Percentiles rank a stretch among this genome's conserved stretches.
Evolutionary conservation across 2,329 filamentous ascomycete genomes (phyloP).

Genomic region (Fusarium mundagurra): DNA sequence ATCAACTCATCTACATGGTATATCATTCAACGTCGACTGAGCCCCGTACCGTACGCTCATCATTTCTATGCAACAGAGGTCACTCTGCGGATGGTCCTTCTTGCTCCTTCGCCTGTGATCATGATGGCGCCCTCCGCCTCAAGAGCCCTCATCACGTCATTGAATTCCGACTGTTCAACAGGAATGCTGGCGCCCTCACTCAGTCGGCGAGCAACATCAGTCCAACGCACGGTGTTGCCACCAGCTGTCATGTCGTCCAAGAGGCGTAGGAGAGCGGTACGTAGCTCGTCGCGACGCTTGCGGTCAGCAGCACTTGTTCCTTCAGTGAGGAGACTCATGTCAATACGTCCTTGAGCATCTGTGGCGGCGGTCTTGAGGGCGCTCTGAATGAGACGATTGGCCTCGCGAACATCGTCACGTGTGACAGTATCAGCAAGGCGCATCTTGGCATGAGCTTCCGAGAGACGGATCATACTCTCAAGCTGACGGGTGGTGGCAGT

Average conservation of each 20-base stretch:
- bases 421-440: conserved; percentile 81
- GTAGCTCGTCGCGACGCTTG: conserved; percentile 83
- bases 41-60: not conserved
- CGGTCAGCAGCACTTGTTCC: conserved; percentile 92
- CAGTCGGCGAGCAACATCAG: conserved; percentile 79
- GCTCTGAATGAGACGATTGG: conserved; percentile 89
- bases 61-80: conserved; percentile 49
- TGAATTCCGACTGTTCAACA: conserved; percentile 83
- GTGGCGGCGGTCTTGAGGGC: conserved; percentile 98
- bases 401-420: conserved; percentile 84
- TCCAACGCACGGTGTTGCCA: conserved; percentile 76
- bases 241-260: conserved; percentile 82
- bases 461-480: conserved; percentile 97
- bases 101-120: conserved; percentile 83
- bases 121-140: conserved; percentile 88
- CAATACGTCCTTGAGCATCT: conserved; percentile 89
- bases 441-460: conserved; percentile 99
- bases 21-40: conserved; percentile 38
- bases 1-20: conserved; percentile 35
- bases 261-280: conserved; percentile 76
- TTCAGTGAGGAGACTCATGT: conserved; percentile 95
- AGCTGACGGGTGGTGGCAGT: conserved; percentile 96
- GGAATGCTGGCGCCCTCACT: conserved; percentile 75
- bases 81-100: conserved; percentile 83
- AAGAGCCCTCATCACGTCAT: conserved; percentile 79